Evolutionary conservation across 1,284 basidiomycete species (phyloP), one percentile per base, ranked within the genome.

Genomic region (Inonotus obliquus): DNA sequence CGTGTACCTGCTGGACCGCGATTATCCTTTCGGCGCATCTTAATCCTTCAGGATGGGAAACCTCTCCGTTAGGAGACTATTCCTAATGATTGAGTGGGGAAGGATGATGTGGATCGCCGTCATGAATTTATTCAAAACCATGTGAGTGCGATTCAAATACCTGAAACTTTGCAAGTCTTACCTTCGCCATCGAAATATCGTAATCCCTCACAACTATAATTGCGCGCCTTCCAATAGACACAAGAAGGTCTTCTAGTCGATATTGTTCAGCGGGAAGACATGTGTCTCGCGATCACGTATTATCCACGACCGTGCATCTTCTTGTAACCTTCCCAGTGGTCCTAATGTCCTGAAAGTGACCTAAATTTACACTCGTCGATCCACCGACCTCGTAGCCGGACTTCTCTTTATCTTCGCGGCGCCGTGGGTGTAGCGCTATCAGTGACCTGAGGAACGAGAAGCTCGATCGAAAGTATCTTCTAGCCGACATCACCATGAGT

Each of bases 281-380:
- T 32, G 4, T 19, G 23, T 11, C 21, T 13, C 7, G 47, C 11
- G 19, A n/a, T 21, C 21, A 49, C 47, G 11, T 49, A 21, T 4
- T 49, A 49, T 23, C 23, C 23, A 21, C 19, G 21, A 45, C 41
- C 9, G 32, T 9, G 21, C 41, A n/a, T n/a, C n/a, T 45, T 21
- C 14, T 14, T 14, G 14, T 27, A 51, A 4, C 48, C 23, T 27
- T 51, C 13, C 41, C 41, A 45, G 41, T 14, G 41, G 41, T 5
- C 5, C 13, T 21, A 4, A 32, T 32, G 9, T 32, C 32, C 32
- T 32, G 32, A 32, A 9, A 4, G 23, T 49, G 19, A 55, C 21
- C 48, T 58, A 49, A 49, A 58, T 49, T 4, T 53, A 51, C 49
- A 29, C 35, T 23, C 53, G 58, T 59, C 58, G 58, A 59, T 59